phyloP scores from a whole-genome alignment of 2,329 filamentous ascomycete species.

The Dothidotthia symphoricarpi region DNA sequence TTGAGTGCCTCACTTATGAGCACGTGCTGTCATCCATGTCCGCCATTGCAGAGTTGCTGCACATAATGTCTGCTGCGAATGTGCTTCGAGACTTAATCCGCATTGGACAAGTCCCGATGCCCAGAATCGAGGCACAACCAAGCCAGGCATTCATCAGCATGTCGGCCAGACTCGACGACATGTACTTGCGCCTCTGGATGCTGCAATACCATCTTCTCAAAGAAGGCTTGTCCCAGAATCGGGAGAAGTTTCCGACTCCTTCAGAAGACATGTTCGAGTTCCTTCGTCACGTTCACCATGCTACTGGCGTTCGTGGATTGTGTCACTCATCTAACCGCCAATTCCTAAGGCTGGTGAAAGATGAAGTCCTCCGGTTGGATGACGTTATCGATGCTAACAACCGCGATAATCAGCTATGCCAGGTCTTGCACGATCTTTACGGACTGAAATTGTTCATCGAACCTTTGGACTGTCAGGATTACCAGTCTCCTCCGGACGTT shows the following conservation, averaged over 20 bases:
- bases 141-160: slow-evolving; percentile 46
- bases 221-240: slow-evolving; percentile 68
- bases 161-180: slow-evolving; percentile 73
- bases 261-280: slow-evolving; percentile 75
- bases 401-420: slow-evolving; percentile 71
- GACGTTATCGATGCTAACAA: slow-evolving; percentile 68
- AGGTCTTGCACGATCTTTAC: slow-evolving; percentile 55
- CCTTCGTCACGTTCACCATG: slow-evolving; percentile 77
- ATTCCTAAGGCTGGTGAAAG: slow-evolving; percentile 84
- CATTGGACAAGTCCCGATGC: slow-evolving; percentile 66
- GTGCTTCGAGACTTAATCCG: slow-evolving; percentile 84
- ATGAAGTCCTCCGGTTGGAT: slow-evolving; percentile 75
- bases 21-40: slow-evolving; percentile 72
- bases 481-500: slow-evolving; percentile 71
- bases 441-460: slow-evolving; percentile 40
- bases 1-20: slow-evolving; percentile 79
- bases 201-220: slow-evolving; percentile 79
- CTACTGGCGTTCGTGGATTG: slow-evolving; percentile 77
- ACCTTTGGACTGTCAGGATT: slow-evolving; percentile 52
- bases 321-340: slow-evolving; percentile 84
- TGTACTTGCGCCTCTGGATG: slow-evolving; percentile 85
- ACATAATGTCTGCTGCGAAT: slow-evolving; percentile 74
- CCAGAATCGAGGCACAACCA: slow-evolving; percentile 55
- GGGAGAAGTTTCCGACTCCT: slow-evolving; percentile 61
- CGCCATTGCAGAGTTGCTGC: slow-evolving; percentile 68